These are phyloP conservation scores for Candolleomyces eurysporus DNA, from an alignment of 768 basidiomycete species.

Conservation along the genomic window DNA sequence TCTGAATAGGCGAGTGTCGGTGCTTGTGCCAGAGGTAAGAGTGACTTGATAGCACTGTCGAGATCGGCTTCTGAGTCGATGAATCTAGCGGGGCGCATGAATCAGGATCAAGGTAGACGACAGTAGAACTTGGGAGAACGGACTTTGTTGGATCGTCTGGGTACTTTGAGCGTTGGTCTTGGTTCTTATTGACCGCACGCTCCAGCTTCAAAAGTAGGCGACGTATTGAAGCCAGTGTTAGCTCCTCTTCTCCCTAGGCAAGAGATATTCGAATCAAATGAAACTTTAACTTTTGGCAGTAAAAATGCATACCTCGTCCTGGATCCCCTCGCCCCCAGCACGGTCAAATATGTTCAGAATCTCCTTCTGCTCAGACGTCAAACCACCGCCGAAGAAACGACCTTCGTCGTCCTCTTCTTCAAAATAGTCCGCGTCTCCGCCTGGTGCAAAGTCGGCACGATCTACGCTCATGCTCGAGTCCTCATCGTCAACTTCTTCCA, in stretches of 20 bases:
- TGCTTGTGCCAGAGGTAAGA: constrained; percentile 86
- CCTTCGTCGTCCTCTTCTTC: constrained; percentile 90
- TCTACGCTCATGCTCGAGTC: constrained; percentile 31
- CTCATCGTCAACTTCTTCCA: constrained; percentile 65
- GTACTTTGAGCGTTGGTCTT: constrained; percentile 94
- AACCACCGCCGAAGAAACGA: constrained; percentile 89
- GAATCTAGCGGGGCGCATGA: constrained; percentile 56
- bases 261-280: not conserved
- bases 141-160: constrained; percentile 91
- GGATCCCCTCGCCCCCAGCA: constrained; percentile 57
- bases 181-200: constrained; percentile 89
- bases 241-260: constrained; percentile 52
- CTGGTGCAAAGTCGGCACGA: constrained; percentile 59
- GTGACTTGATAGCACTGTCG: constrained; percentile 78
- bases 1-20: constrained; percentile 87
- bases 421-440: constrained; percentile 88
- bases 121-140: constrained; percentile 8
- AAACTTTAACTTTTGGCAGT: not conserved
- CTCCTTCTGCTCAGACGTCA: constrained; percentile 91
- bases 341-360: constrained; percentile 94
- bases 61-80: constrained; percentile 98
- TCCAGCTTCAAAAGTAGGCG: constrained; percentile 80
- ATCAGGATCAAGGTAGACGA: not conserved
- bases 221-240: constrained; percentile 70
- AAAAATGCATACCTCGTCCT: constrained; percentile 60